Evolutionary conservation across 2,329 filamentous ascomycete species (phyloP).

Genomic region (Aspergillus aculeatus): DNA sequence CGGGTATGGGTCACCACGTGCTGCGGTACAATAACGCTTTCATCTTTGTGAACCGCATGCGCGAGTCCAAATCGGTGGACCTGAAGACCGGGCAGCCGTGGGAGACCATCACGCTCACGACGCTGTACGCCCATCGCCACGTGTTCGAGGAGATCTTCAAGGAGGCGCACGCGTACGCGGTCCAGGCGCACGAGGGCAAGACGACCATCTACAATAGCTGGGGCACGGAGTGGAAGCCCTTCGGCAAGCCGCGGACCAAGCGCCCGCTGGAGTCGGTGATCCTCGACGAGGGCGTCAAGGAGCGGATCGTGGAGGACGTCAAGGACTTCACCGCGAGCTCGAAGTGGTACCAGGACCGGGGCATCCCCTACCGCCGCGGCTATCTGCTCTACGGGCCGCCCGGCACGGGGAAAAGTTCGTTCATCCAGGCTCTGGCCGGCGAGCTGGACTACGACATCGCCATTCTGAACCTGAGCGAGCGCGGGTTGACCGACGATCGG

Average conservation of each 20-base stretch:
- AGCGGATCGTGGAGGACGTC: slow-evolving; percentile 75
- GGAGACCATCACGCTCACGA: slow-evolving; percentile 89
- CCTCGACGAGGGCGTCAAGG: slow-evolving; percentile 78
- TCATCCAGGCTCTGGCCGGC: slow-evolving; percentile 93
- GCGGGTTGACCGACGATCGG: slow-evolving; percentile 85
- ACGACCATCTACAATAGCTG: slow-evolving; percentile 86
- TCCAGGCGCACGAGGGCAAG: slow-evolving; percentile 81
- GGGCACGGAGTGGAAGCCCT: slow-evolving; percentile 78
- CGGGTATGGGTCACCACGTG: slow-evolving; percentile 85
- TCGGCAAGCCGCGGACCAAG: slow-evolving; percentile 83
- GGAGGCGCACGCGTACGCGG: slow-evolving; percentile 79
- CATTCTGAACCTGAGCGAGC: slow-evolving; percentile 85
- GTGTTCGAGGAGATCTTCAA: slow-evolving; percentile 87
- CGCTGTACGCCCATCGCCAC: slow-evolving; percentile 82
- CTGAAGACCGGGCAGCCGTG: slow-evolving; percentile 83
- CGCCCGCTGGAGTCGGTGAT: slow-evolving; percentile 85
- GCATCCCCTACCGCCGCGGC: slow-evolving; percentile 85
- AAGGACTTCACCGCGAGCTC: slow-evolving; percentile 75
- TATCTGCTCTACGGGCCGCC: slow-evolving; percentile 88
- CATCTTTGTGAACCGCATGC: slow-evolving; percentile 81
- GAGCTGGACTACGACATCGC: slow-evolving; percentile 89
- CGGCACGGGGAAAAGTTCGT: slow-evolving; percentile 90
- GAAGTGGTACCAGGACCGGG: slow-evolving; percentile 90
- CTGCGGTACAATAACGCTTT: slow-evolving; percentile 84
- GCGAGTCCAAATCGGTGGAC: slow-evolving; percentile 76